Evolutionary conservation across 768 basidiomycete species (phyloP).

Genomic region (Xerocomellus intermedius): DNA sequence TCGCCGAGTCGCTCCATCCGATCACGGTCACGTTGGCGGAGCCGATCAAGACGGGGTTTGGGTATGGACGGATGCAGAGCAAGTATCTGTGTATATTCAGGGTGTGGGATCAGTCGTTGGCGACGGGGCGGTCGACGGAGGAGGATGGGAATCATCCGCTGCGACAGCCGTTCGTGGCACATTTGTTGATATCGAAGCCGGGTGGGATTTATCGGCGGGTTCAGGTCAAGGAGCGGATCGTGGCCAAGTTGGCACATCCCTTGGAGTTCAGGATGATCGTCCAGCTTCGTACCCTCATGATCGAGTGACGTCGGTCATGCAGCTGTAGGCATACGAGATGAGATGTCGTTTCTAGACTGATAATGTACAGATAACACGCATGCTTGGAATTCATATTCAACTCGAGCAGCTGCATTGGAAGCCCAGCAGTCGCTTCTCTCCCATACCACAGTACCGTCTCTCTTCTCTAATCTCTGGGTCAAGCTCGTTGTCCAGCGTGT

Average conservation of each 20-base stretch:
- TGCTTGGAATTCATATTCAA: conserved; percentile 32
- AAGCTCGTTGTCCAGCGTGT: conserved; percentile 43
- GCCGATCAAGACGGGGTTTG: conserved; percentile 20
- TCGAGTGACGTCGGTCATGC: conserved; percentile 7
- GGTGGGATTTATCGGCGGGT: conserved; percentile 19
- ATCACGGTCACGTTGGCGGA: conserved; percentile 21
- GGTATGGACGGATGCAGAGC: conserved; percentile 13
- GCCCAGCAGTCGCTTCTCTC: conserved; percentile 72
- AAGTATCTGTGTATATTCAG: conserved; percentile 19
- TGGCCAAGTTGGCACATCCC: conserved; percentile 17
- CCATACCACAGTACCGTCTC: conserved; percentile 72
- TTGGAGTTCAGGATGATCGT: conserved; percentile 15
- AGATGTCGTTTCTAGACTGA: not conserved
- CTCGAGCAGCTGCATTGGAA: conserved; percentile 96
- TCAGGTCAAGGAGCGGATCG: conserved; percentile 19
- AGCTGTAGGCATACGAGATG: not conserved
- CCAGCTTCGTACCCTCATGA: conserved; percentile 19
- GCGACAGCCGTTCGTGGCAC: conserved; percentile 21
- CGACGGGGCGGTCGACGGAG: conserved; percentile 2
- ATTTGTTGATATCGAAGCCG: conserved; percentile 14
- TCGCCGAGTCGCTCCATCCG: conserved; percentile 17
- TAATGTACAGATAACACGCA: not conserved
- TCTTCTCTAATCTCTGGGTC: conserved; percentile 66
- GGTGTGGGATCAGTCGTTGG: conserved; percentile 22
- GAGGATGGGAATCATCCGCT: conserved; percentile 15